Conservation (phyloP, 257 asterid genomes). For the Salvia hispanica region DNA sequence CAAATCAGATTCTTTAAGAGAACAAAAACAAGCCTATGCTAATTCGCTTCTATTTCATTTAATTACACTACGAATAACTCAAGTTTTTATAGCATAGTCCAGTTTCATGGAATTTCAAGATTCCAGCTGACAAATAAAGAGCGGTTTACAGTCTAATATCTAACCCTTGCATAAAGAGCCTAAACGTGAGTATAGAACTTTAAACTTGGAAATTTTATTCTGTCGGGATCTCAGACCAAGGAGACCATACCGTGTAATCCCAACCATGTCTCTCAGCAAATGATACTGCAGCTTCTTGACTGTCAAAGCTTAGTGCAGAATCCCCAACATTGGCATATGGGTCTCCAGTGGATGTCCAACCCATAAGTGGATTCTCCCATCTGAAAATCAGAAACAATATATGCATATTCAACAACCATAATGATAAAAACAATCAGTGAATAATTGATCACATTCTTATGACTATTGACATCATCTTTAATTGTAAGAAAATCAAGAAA, state of each 20-base stretch:
- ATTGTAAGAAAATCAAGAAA: background rate
- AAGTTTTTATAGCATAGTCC: constrained; percentile 20
- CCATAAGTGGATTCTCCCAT: constrained; percentile 99
- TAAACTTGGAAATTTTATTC: constrained; percentile 9
- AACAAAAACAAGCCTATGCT: constrained; percentile 8
- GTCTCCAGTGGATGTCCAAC: constrained; percentile 99
- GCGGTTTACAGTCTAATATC: constrained; percentile 9
- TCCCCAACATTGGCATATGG: constrained; percentile 97
- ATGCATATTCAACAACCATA: constrained; percentile 1
- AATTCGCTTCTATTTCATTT: constrained; percentile 10
- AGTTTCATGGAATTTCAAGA: constrained; percentile 15
- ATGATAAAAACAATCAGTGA: background rate
- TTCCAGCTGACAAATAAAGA: constrained; percentile 8
- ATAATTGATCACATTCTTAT: constrained; percentile 13
- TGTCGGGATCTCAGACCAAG: constrained; percentile 18
- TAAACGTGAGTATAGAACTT: background rate
- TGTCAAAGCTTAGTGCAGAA: constrained; percentile 77
- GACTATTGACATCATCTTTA: background rate
- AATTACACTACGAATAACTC: background rate
- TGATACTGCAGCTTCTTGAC: constrained; percentile 78
- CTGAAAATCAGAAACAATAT: constrained; percentile 44
- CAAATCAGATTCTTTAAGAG: constrained; percentile 1
- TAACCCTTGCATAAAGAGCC: constrained; percentile 2
- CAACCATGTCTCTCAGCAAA: constrained; percentile 93
- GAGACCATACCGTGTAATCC: constrained; percentile 70